Base-by-base conservation (phyloP, 2,329 filamentous ascomycete genomes). In the Xylaria polymorpha region DNA sequence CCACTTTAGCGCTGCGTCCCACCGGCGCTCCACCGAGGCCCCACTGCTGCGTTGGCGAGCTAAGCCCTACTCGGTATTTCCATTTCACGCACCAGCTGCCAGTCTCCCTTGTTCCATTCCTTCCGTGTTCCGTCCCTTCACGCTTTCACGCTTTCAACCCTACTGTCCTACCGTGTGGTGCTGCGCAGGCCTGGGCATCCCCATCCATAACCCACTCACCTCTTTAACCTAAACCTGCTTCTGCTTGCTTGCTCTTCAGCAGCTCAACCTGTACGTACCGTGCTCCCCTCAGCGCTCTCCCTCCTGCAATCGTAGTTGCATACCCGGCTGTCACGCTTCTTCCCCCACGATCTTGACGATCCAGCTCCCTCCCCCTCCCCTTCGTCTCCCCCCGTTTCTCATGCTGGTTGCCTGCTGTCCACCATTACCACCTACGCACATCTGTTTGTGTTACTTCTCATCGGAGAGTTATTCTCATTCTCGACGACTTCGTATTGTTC, bases 21-120 rank as follows among this genome's bases (percentile, higher is more conserved):
- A 55, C 66, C 39, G 35, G 12, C 32, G 56, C 20, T 9, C 56
- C 56, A 59, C 56, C 5, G 25, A 25, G 0, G 35, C 46, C 39
- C 69, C 73, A 69, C 67, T 77, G 77, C 73, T 78, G 77, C 73
- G 77, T 74, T 78, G 77, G 76, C 76, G 58, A 70, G 71, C 72
- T 69, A 71, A 65, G 62, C 71, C 72, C 69, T 74, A 71, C 73
- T 74, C 57, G 72, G 72, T 66, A 29, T 58, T 43, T 72, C 67
- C 63, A 62, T 63, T 62, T 73, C 60, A 61, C 57, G 44, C 57
- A 37, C 58, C 58, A 65, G 61, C 55, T 60, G 57, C 66, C 57
- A 64, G 39, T 37, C 43, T 37, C 55, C 55, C 20, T 43, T 37
- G 55, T 48, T 64, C 63, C 62, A 60, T 61, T 64, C 57, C 46